Base-by-base conservation (phyloP, 495 filamentous ascomycete genomes). In the Aspergillus egyptiacus region DNA sequence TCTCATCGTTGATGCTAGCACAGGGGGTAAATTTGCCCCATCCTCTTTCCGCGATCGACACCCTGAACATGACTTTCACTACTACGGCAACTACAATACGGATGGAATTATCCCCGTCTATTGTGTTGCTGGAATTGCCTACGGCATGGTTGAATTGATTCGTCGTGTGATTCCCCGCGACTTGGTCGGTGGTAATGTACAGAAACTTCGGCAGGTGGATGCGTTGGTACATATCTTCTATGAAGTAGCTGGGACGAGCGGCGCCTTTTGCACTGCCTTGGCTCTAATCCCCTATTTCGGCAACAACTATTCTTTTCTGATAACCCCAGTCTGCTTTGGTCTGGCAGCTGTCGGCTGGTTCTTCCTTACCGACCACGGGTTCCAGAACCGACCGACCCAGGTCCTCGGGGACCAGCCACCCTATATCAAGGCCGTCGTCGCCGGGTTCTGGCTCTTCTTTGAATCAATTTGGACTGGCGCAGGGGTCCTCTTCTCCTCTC, bases 71-170 rank as follows among this genome's bases (percentile, higher is more conserved):
- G 59, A 63, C 8, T 66, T 64, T 50, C 32, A 52, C 14, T 74
- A 67, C 23, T 69, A 74, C 46, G 69, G 71, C 6, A 38, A 37
- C 5, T 74, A 70, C 62, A 64, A 67, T 34, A 68, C 65, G 17
- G 64, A 72, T 42, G 64, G 55, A 33, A 70, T 74, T 39, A 72
- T 74, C 25, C 68, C 71, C 1, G 56, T 72, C 9, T 74, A 71
- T 54, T 65, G 60, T 33, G 47, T 68, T 15, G 57, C 57, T 18
- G 62, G 57, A 13, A 47, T 68, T 4, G 44, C 48, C 5, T 57
- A 60, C 41, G 56, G 72, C 14, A 74, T 75, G 71, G 66, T 75
- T 9, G 72, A 75, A 51, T 56, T 73, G 32, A 68, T 75, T 20
- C 66, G 69, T 11, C 51, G 68, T 13, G 64, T 74, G 13, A 74